phyloP scores from a whole-genome alignment of 495 filamentous ascomycete genomes.

The Annulohypoxylon bovei region DNA sequence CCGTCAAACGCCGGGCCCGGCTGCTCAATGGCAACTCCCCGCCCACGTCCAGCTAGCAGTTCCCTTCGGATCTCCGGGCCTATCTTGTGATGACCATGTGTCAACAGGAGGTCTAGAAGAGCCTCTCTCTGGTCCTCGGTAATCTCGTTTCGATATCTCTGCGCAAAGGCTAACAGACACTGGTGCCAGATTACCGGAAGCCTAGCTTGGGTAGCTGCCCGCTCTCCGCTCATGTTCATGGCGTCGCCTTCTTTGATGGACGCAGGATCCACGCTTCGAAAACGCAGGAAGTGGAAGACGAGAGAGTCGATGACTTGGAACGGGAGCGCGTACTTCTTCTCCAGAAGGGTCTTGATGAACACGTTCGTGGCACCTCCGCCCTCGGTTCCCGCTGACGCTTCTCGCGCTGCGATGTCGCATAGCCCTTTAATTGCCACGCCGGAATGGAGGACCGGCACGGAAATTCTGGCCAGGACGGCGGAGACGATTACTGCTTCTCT shows the following conservation, averaged over 20 bases:
- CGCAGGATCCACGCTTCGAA: conserved; percentile 67
- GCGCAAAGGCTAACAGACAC: conserved; percentile 82
- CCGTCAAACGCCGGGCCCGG: conserved; percentile 64
- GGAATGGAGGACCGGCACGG: conserved; percentile 77
- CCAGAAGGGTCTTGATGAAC: conserved; percentile 89
- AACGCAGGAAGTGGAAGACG: conserved; percentile 95
- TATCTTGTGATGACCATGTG: conserved; percentile 86
- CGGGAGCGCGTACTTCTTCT: conserved; percentile 96
- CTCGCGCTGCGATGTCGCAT: conserved; percentile 91
- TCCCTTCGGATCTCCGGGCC: conserved; percentile 93
- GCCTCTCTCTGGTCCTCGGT: conserved; percentile 84
- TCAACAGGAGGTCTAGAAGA: conserved; percentile 85
- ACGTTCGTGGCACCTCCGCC: conserved; percentile 86
- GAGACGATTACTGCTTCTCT: conserved; percentile 92
- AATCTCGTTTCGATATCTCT: conserved; percentile 84
- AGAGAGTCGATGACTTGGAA: conserved; percentile 89
- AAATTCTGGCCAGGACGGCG: conserved; percentile 80
- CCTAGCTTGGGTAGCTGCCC: conserved; percentile 63
- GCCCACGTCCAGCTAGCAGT: conserved; percentile 85
- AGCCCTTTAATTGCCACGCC: conserved; percentile 89
- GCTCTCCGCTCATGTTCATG: conserved; percentile 59
- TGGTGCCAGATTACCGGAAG: conserved; percentile 93
- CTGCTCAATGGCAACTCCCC: conserved; percentile 76
- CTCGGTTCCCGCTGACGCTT: conserved; percentile 75
- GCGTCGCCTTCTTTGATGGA: conserved; percentile 51